Base-by-base conservation (phyloP, 1,139 yeast species). In the Blastobotrys apis region DNA sequence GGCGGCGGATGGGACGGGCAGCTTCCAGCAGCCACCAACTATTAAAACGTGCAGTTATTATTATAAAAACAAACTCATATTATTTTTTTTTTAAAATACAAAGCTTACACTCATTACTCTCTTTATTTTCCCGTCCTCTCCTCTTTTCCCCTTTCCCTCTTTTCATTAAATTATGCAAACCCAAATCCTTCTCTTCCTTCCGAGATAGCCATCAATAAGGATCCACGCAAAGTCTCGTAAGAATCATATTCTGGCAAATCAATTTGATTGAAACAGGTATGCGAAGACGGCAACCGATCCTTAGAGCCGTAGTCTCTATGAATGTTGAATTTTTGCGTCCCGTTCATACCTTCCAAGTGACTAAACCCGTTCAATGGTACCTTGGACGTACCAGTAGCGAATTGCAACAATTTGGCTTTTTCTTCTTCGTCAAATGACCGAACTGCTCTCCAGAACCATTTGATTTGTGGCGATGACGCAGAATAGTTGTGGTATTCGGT, bases 131-230 rank as follows among this genome's bases (percentile, higher is more conserved):
- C n/a, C n/a, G n/a, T n/a, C n/a, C n/a, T n/a, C n/a, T n/a, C n/a
- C n/a, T n/a, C n/a, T n/a, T n/a, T n/a, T n/a, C n/a, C n/a, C n/a
- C n/a, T n/a, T n/a, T n/a, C n/a, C n/a, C n/a, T n/a, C n/a, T n/a
- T n/a, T n/a, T n/a, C n/a, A n/a, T n/a, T n/a, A n/a, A n/a, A n/a
- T 20, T 57, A 72, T 29, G 90, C 94, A 62, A 85, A 76, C 5
- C 97, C 98, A 68, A 94, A 94, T 4, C 98, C 98, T 70, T 86
- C 97, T 59, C 85, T 84, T 13, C 98, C 98, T 64, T 92, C 98
- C 22, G 90, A 85, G 15, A 94, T 80, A 0, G 98, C 97, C 57
- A 84, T 66, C 54, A 90, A 68, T 49, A 94, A 66, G 1, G 94
- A 80, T 3, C 86, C 84, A 53, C 97, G 75, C 49, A 94, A 73